Percentiles rank a stretch among this genome's conserved stretches.
Conservation (phyloP, 2,329 filamentous ascomycete species). For the Phyllosticta citrichinensis region DNA sequence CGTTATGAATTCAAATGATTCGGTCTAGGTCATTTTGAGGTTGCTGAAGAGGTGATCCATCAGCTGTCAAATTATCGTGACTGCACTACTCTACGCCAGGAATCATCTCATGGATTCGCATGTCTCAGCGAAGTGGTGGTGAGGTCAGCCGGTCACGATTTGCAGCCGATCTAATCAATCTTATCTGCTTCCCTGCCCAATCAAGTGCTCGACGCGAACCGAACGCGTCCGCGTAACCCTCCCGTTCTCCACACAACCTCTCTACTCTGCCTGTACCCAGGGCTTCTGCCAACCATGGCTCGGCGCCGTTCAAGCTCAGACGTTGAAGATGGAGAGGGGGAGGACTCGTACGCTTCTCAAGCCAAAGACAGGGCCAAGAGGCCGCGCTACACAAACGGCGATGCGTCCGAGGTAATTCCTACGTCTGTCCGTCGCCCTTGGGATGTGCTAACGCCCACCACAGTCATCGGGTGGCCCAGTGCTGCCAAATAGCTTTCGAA, state of each 20-base stretch:
- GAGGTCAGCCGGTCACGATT: not conserved
- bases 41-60: not conserved
- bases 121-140: not conserved
- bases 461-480: slow-evolving; percentile 3
- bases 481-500: slow-evolving; percentile 9
- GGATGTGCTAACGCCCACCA: not conserved
- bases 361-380: slow-evolving; percentile 1
- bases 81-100: too few species aligned
- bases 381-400: not conserved
- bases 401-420: not conserved
- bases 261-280: not conserved
- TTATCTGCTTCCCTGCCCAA: not conserved
- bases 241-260: not conserved
- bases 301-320: slow-evolving; percentile 2
- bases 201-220: slow-evolving; percentile 1
- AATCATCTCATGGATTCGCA: too few species aligned
- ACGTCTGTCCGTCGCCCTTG: not conserved
- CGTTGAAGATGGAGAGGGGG: slow-evolving; percentile 1
- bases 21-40: not conserved
- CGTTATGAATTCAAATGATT: not conserved
- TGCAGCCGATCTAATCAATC: slow-evolving; percentile 3
- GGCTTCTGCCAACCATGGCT: not conserved
- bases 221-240: not conserved
- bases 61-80: too few species aligned
- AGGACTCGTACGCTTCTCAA: not conserved